These are phyloP conservation scores for Ogataea angusta DNA, from an alignment of 805 yeast species.

Conservation along the genomic window DNA sequence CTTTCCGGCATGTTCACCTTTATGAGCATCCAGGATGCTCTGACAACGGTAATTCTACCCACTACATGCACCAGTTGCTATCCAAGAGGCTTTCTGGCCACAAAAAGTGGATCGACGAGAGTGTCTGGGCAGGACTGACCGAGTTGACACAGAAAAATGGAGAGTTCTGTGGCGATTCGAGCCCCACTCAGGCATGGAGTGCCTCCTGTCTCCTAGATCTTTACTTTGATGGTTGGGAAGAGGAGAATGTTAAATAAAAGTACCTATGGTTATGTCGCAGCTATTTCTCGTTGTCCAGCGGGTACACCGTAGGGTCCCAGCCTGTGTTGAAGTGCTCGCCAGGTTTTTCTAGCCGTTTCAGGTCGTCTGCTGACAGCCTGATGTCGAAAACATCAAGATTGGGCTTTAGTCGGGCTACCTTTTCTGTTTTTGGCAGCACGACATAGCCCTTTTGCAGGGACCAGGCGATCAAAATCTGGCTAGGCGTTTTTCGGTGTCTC, in stretches of 20 bases:
- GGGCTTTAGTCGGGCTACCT: conserved; percentile 35
- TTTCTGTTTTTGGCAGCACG: conserved; percentile 34
- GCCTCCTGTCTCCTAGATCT: conserved; percentile 80
- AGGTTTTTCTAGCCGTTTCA: conserved; percentile 31
- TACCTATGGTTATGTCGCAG: neutral
- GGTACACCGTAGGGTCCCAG: conserved; percentile 23
- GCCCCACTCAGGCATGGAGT: conserved; percentile 98
- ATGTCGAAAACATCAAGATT: conserved; percentile 43
- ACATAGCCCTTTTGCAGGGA: conserved; percentile 60
- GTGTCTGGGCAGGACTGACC: conserved; percentile 91
- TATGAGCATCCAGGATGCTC: conserved; percentile 35
- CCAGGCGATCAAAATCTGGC: conserved; percentile 68
- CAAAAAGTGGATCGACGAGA: conserved; percentile 64
- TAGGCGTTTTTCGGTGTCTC: conserved; percentile 47
- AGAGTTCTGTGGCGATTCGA: conserved; percentile 73
- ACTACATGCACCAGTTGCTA: conserved; percentile 54
- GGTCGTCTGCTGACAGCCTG: conserved; percentile 38
- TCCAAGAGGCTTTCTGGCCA: conserved; percentile 62
- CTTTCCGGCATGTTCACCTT: conserved; percentile 56
- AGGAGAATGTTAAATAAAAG: neutral
- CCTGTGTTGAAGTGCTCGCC: conserved; percentile 17
- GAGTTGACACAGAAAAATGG: conserved; percentile 92
- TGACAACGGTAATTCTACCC: conserved; percentile 39
- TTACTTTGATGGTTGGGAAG: conserved; percentile 57
- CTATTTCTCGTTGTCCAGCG: conserved; percentile 17